Evolutionary conservation across 495 filamentous ascomycete genomes (phyloP).

Genomic region (Saxispiralis lemnorum): DNA sequence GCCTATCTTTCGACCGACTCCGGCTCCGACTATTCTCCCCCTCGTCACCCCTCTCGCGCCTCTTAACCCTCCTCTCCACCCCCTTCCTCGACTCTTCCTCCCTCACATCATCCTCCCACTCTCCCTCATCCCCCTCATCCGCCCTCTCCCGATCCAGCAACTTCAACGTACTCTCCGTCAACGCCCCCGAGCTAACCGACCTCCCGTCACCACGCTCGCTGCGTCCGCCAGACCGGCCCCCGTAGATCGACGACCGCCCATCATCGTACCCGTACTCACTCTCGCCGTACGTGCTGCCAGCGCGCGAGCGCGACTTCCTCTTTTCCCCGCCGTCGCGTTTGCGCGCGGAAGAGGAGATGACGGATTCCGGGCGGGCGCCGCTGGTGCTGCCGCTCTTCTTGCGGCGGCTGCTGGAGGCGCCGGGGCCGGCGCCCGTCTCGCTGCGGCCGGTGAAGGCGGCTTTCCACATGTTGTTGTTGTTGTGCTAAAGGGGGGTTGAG

Average conservation of each 20-base stretch:
- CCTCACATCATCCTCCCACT: constrained; percentile 11
- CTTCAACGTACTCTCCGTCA: constrained; percentile 13
- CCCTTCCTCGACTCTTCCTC: neutral
- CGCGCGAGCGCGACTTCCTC: neutral
- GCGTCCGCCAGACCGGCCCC: constrained; percentile 5
- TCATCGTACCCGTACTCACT: constrained; percentile 9
- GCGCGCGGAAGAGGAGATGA: constrained; percentile 1
- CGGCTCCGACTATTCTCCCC: constrained; percentile 3
- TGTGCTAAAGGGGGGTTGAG: too few species aligned
- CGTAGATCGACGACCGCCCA: constrained; percentile 5
- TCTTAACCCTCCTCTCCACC: constrained; percentile 3
- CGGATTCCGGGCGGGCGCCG: constrained; percentile 1
- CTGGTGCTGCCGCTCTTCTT: constrained; percentile 1
- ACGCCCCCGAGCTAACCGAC: neutral
- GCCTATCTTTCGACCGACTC: constrained; percentile 7
- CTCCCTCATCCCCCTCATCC: constrained; percentile 4
- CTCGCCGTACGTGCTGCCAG: constrained; percentile 1
- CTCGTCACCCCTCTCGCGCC: constrained; percentile 7
- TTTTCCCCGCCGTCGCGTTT: constrained; percentile 5
- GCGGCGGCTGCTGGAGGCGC: neutral
- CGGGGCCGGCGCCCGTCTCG: constrained; percentile 10
- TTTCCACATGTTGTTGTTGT: constrained; percentile 12
- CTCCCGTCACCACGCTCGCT: too few species aligned
- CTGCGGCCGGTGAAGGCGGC: constrained; percentile 13
- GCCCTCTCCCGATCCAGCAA: constrained; percentile 1